These are phyloP conservation scores for Colletotrichum sp. DNA, from an alignment of 2,329 filamentous ascomycete species.

Conservation along the genomic window DNA sequence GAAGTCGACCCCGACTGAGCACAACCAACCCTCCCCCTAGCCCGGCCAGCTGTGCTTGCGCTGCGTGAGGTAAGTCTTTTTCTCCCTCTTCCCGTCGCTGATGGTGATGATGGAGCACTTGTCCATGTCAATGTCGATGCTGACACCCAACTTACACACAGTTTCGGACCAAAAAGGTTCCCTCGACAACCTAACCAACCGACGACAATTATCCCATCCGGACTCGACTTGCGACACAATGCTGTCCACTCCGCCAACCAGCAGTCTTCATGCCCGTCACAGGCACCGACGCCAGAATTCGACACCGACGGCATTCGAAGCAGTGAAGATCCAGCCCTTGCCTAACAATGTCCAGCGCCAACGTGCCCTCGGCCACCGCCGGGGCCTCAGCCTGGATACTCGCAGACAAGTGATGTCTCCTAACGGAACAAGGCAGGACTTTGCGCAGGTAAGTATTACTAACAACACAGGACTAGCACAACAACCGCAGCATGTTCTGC, in stretches of 20 bases:
- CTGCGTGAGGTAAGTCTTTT: constrained; percentile 74
- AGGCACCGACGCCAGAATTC: constrained; percentile 89
- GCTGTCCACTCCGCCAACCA: constrained; percentile 70
- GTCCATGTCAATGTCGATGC: neutral
- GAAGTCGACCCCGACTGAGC: constrained; percentile 55
- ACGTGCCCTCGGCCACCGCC: constrained; percentile 66
- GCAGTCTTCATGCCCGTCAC: constrained; percentile 75
- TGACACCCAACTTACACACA: constrained; percentile 32
- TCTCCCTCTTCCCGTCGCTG: neutral
- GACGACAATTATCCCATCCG: constrained; percentile 59
- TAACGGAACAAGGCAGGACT: constrained; percentile 49
- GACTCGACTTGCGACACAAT: constrained; percentile 76
- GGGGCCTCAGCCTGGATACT: constrained; percentile 85
- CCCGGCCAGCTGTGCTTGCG: constrained; percentile 81
- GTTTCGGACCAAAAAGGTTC: constrained; percentile 56
- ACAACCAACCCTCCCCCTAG: constrained; percentile 49
- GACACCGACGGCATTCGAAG: constrained; percentile 79
- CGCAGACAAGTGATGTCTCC: constrained; percentile 60
- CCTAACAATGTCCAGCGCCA: constrained; percentile 54
- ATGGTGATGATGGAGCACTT: neutral
- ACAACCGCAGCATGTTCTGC: constrained; percentile 78
- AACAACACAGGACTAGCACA: constrained; percentile 62
- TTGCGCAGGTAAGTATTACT: constrained; percentile 56
- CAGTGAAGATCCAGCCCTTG: constrained; percentile 71
- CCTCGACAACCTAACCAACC: constrained; percentile 55